Evolutionary conservation across 148 eudicot genomes (phyloP), one percentile per base, ranked within the genome.

Genomic region (Rhododendron molle): DNA sequence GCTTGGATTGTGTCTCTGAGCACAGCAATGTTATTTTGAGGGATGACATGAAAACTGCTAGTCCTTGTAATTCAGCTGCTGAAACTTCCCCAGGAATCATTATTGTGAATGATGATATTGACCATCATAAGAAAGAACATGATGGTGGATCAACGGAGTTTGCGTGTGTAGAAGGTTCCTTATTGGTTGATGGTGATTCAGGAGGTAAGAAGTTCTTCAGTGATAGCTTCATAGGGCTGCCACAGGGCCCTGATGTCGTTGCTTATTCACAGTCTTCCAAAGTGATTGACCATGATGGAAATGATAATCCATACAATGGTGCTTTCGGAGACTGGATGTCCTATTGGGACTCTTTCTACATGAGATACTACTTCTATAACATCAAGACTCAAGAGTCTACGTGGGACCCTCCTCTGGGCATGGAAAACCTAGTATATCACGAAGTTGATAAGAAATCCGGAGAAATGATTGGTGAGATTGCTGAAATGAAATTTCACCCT

Each of bases 341-440:
- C 74, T 86, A 87, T 86, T 94, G 95, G 96, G 99, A 97, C 86
- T 82, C 91, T 67, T 90, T 81, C 85, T 93, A 93, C 91, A 85
- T 36, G 89, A 93, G 92, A 88, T 88, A 89, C 78, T 95, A 91
- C 89, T 95, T 92, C 82, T 93, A 92, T 87, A 94, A 94, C 85
- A 80, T 86, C 26, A 83, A 74, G 81, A 94, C 95, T 60, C 86
- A 88, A n/a, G 95, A 90, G 79, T 93, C 94, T 20, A 94, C 96
- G 5, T 95, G 98, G 99, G 85, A 94, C 67, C 93, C 95, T 82
- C 99, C 99, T 84, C 88, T 90, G 56, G 98, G 95, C 82, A 92
- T 95, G 96, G 96, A 93, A 85, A 83, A 83, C 87, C 86, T 91
- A 71, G 92, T 72, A n/a, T 83, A 60, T 87, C 83, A 74, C 83